Base-by-base conservation (phyloP, 371 early-diverging fungal species). In the Mucor mucedo region DNA sequence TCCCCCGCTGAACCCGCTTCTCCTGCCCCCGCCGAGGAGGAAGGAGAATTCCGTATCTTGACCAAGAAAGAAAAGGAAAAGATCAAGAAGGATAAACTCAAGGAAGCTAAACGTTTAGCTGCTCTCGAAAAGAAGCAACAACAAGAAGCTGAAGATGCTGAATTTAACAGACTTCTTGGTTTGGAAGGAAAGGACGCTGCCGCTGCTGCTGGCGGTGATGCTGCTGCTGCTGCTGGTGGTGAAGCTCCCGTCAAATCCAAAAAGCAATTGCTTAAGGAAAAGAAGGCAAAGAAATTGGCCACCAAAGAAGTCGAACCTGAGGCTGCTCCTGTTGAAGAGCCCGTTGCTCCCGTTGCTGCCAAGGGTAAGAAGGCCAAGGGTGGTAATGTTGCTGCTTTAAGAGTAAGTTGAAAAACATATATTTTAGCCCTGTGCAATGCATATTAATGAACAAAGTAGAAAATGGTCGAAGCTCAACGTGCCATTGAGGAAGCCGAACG, bases 401-500 rank as follows among this genome's bases (percentile, higher is more conserved):
- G 82, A 75, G 82, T 81, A 78, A 66, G 76, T 69, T 21, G 21
- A 21, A 21, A 21, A 21, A 21, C 21, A 16, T 45, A 44, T 44
- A 14, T 44, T 39, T 35, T 45, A 45, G 21, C 16, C 16, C 4
- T 28, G 10, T 28, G 3, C 27, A 27, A 42, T 32, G 16, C 5
- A 30, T 58, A 5, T 48, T 14, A 28, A 32, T 38, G 41, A 28
- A 45, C 6, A 2, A 50, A 32, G 9, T 72, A 81, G 82, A 82
- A 82, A 77, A 66, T 78, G 75, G 63, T 82, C 21, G 82, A 82
- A 55, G 79, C 79, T 32, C 82, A 82, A 62, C 72, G 76, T 62
- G 78, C 78, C 61, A 81, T 80, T 29, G 78, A 84, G 60, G 84
- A 82, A 66, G 81, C 80, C 47, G 78, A 75, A 53, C 68, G 66